Base-by-base conservation (phyloP, 164 flowering plant species). In the Vitis rotundifolia region DNA sequence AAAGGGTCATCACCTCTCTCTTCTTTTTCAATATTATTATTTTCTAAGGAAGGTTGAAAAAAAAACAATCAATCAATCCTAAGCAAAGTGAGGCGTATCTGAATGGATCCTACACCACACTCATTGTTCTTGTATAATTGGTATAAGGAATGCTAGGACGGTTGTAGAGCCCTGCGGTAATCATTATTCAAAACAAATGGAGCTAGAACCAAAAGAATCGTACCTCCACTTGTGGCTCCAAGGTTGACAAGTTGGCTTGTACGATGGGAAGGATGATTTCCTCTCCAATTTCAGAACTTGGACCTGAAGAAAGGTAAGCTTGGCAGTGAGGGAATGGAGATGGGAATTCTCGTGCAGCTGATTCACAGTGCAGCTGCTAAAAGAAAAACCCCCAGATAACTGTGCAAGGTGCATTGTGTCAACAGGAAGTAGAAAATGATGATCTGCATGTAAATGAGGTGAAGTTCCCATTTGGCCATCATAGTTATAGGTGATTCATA, bases 251-350 rank as follows among this genome's bases (percentile, higher is more conserved):
- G 37, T 78, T 69, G 47, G 70, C 68, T 44, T 71, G 16, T 71
- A 73, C 63, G 62, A 66, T 51, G 69, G 67, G 13, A 75, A n/a
- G n/a, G 47, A 54, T 71, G 55, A 69, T 68, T 79, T 59, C 61
- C 73, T 72, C 79, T 77, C 76, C 79, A 16, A 54, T 65, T 11
- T 71, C 78, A 64, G 83, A 68, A 57, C 69, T 47, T 18, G 86
- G 82, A 59, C 89, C 89, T 83, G 76, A 87, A 84, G 80, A 93
- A 93, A 10, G 90, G 47, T 76, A 93, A 93, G 83, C 94, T 93
- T 49, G 97, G 90, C 83, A 93, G 74, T 48, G 92, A 78, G 63
- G 78, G 66, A 71, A 88, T 1, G 89, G 88, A 9, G 90, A 75
- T 6, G 83, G 74, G 57, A 86, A 81, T n/a, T 79, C 91, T 18